Evolutionary conservation across 371 early-diverging fungal species (phyloP), one percentile per base, ranked within the genome.

Genomic region (Mortierella sp.): DNA sequence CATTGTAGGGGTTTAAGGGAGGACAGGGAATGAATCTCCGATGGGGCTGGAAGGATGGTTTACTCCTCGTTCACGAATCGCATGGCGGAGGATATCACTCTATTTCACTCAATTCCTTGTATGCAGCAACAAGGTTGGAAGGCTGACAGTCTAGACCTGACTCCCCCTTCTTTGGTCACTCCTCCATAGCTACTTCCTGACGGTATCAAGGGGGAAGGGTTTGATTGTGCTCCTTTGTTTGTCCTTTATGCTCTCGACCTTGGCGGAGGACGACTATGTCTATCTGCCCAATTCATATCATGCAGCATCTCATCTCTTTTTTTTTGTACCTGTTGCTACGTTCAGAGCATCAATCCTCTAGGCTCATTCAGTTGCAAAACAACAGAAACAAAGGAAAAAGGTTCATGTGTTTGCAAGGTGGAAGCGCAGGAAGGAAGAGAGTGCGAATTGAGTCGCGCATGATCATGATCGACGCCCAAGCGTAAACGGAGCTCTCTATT

Each of bases 11-110:
- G 24, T 24, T n/a, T 21, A 51, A 51, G 51, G 16, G 29, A 46
- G 71, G 27, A 56, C 56, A 56, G 58, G 58, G 44, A 29, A 46
- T 44, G 71, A 38, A 65, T 65, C 65, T 65, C 65, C 65, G 65
- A 65, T 65, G 65, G 65, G 65, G 38, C 65, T 65, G 18, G 63
- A 46, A 21, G 51, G 16, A 51, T 51, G 21, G 21, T 46, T 46
- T 46, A 14, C 35, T 32, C 3, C 27, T 56, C 32, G 32, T 29
- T 60, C 60, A 65, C 65, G 41, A 65, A 65, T 65, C 65, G 65
- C 65, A 65, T 65, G 65, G 24, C 16, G 18, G 41, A 65, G 65
- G 21, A 65, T 8, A 1, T 35, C 18, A 1, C 7, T 21, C 4
- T 14, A 16, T 65, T 63, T 35, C 18, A 1, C 7, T 21, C 4